Percentiles rank a stretch among this genome's conserved stretches.
Evolutionary conservation across 2,329 filamentous ascomycete species (phyloP).

Genomic region (Sphaerostilbella broomeana): DNA sequence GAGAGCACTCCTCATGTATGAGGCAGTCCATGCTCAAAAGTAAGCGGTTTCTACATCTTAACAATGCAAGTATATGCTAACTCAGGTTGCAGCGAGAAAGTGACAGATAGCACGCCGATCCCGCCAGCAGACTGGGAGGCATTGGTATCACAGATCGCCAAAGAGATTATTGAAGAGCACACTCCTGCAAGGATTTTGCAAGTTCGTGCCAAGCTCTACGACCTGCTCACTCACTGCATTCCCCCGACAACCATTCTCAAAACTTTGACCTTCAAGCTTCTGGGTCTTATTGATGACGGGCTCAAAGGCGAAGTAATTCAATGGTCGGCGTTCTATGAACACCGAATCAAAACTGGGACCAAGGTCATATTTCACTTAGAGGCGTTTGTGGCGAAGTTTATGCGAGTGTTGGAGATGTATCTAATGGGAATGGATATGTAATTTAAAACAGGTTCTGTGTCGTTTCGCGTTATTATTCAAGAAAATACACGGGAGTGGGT

Average conservation of each 20-base stretch:
- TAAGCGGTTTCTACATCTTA: constrained; percentile 41
- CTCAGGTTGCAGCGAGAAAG: constrained; percentile 62
- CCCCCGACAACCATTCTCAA: constrained; percentile 91
- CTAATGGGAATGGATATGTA: constrained; percentile 77
- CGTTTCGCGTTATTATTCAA: too few species aligned
- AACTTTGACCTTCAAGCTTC: constrained; percentile 88
- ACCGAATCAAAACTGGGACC: constrained; percentile 81
- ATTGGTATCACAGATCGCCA: constrained; percentile 80
- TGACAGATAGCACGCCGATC: constrained; percentile 80
- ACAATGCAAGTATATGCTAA: constrained; percentile 21
- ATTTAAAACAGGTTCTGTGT: constrained; percentile 15
- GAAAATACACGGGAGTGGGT: constrained; percentile 5
- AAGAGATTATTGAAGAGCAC: constrained; percentile 87
- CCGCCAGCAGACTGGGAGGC: constrained; percentile 97
- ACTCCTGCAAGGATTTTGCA: constrained; percentile 83
- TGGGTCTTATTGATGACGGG: constrained; percentile 78
- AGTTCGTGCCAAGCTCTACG: constrained; percentile 91
- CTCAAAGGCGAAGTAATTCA: constrained; percentile 88
- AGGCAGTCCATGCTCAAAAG: constrained; percentile 96
- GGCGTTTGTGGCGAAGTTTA: constrained; percentile 97
- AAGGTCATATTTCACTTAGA: constrained; percentile 98
- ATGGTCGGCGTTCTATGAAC: constrained; percentile 97
- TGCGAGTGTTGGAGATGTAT: constrained; percentile 90
- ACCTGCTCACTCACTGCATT: constrained; percentile 94
- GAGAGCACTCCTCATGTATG: constrained; percentile 89